These are phyloP conservation scores for Lactarius hengduanensis DNA, from an alignment of 768 basidiomycete genomes.

Conservation along the genomic window DNA sequence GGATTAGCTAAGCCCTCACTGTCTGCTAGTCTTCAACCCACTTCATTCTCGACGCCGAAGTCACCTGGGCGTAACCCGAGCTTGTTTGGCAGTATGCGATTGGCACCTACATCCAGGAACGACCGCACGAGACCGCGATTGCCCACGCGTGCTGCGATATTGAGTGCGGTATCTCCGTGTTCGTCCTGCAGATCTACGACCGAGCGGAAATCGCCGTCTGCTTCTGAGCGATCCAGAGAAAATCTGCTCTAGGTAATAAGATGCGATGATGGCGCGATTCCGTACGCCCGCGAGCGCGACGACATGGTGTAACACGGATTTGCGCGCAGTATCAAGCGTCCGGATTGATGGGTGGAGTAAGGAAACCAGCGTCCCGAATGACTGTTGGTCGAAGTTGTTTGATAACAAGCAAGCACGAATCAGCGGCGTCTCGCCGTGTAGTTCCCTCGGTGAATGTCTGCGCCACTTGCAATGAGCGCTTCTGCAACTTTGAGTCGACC, in stretches of 20 bases:
- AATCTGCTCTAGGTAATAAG: conserved; percentile 90
- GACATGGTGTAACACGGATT: conserved; percentile 89
- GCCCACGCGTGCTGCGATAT: conserved; percentile 92
- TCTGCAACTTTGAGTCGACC: conserved; percentile 66
- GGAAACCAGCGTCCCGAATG: conserved; percentile 64
- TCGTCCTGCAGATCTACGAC: conserved; percentile 91
- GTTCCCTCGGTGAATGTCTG: conserved; percentile 90
- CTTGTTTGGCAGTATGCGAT: conserved; percentile 86
- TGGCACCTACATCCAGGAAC: conserved; percentile 89
- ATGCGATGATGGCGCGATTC: conserved; percentile 77
- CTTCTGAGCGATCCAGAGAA: conserved; percentile 79
- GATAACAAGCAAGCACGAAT: conserved; percentile 90
- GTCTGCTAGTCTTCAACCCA: conserved; percentile 37
- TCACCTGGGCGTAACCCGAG: conserved; percentile 91
- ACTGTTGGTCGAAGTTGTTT: conserved; percentile 76
- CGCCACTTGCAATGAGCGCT: conserved; percentile 71
- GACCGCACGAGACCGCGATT: conserved; percentile 84
- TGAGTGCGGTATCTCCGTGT: conserved; percentile 93
- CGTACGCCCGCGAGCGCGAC: conserved; percentile 89
- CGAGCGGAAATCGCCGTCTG: conserved; percentile 74
- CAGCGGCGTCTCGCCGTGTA: conserved; percentile 90
- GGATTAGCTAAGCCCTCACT: conserved; percentile 15
- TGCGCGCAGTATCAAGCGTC: conserved; percentile 83
- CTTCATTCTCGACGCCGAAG: conserved; percentile 93
- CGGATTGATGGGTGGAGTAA: conserved; percentile 72